Evolutionary conservation across 305 asterid species (phyloP).

Genomic region (Andrographis paniculata): DNA sequence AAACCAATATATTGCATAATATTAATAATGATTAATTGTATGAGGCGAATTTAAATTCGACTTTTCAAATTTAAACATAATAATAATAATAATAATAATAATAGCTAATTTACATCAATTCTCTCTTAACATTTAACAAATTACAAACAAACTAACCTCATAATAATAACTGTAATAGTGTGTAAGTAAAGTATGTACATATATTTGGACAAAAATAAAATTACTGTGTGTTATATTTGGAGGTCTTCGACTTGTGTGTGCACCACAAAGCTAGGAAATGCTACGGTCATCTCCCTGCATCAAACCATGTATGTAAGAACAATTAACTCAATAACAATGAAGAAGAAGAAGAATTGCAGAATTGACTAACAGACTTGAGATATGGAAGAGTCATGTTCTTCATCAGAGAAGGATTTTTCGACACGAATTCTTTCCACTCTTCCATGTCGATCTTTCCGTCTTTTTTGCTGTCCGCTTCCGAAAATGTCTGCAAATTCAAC

Average conservation of each 20-base stretch:
- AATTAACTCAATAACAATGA: too few relatives aligned
- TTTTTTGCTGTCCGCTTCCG: constrained; percentile 60
- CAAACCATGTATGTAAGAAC: background rate
- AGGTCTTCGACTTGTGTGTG: constrained; percentile 36
- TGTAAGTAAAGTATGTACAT: too few relatives aligned
- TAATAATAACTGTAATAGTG: too few relatives aligned
- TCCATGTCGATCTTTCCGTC: constrained; percentile 69
- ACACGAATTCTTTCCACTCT: constrained; percentile 72
- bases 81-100: too few relatives aligned
- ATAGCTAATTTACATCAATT: too few relatives aligned
- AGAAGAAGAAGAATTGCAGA: too few relatives aligned
- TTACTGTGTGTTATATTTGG: constrained; percentile 20
- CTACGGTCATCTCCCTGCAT: constrained; percentile 57
- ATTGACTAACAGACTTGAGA: constrained; percentile 35
- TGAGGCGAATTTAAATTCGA: too few relatives aligned
- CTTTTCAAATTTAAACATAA: too few relatives aligned
- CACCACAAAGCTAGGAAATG: constrained; percentile 54
- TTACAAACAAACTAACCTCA: too few relatives aligned
- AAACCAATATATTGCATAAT: too few relatives aligned
- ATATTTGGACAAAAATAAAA: background rate
- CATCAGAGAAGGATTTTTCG: constrained; percentile 55
- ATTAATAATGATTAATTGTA: too few relatives aligned
- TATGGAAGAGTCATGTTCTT: constrained; percentile 82
- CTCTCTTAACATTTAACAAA: too few relatives aligned
- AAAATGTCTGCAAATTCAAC: constrained; percentile 51